Percentiles rank a stretch among this genome's conserved stretches.
Conservation (phyloP, 2,329 filamentous ascomycete species). For the Beauveria sp. region DNA sequence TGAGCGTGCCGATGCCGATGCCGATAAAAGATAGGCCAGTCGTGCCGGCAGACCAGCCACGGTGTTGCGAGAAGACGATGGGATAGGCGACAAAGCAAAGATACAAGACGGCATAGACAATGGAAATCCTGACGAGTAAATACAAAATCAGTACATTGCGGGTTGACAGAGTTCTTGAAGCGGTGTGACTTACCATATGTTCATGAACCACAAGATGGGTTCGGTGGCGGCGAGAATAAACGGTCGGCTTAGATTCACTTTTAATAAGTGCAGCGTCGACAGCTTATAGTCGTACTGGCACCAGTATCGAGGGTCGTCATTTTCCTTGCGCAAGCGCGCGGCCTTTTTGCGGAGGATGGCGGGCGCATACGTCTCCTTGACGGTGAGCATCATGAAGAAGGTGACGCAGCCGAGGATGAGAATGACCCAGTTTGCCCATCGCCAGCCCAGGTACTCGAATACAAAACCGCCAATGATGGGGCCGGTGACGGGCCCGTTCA, state of each 20-base stretch:
- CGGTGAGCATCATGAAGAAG: slow-evolving; percentile 44
- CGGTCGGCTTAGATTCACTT: slow-evolving; percentile 63
- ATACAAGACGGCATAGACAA: slow-evolving; percentile 75
- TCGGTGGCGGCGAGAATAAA: slow-evolving; percentile 68
- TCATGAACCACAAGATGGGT: slow-evolving; percentile 63
- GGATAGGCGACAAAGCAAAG: slow-evolving; percentile 84
- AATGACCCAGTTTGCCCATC: slow-evolving; percentile 73
- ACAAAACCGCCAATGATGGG: slow-evolving; percentile 61
- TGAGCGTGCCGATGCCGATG: slow-evolving; percentile 50
- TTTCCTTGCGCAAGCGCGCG: slow-evolving; percentile 52
- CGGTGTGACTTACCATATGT: slow-evolving; percentile 39
- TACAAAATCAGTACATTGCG: background rate
- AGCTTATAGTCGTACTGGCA: slow-evolving; percentile 64
- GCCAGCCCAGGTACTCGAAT: slow-evolving; percentile 64
- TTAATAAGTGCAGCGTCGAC: slow-evolving; percentile 54
- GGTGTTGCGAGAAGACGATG: slow-evolving; percentile 61
- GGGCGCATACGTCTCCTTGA: slow-evolving; percentile 67
- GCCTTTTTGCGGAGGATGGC: slow-evolving; percentile 59
- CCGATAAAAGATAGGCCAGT: slow-evolving; percentile 68
- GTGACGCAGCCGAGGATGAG: slow-evolving; percentile 59
- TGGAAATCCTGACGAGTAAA: slow-evolving; percentile 49
- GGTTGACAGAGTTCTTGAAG: background rate
- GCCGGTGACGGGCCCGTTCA: slow-evolving; percentile 58
- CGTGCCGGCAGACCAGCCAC: slow-evolving; percentile 68
- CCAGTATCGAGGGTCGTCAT: slow-evolving; percentile 62